A percentile compares a stretch with the other conserved stretches of the same genome.
Evolutionary conservation across 805 yeast species (phyloP).

Genomic region (Sugiyamaella lignohabitans): DNA sequence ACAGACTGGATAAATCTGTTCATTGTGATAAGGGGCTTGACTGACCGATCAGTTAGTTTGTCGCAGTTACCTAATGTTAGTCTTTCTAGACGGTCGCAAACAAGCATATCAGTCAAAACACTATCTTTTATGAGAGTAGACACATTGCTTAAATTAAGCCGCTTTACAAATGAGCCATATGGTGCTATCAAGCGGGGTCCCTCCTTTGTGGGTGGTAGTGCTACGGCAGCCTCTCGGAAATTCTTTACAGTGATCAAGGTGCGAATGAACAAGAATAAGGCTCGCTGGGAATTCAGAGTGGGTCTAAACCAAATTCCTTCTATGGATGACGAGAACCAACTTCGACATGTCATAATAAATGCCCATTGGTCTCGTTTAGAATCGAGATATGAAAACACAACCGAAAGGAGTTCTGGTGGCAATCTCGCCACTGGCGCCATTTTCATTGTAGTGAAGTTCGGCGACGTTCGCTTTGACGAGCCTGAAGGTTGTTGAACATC

Average conservation of each 20-base stretch:
- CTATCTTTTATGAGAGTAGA: slow-evolving; percentile 61
- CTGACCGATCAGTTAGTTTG: slow-evolving; percentile 52
- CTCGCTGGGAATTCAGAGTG: slow-evolving; percentile 45
- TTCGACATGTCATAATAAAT: slow-evolving; percentile 63
- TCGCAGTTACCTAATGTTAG: slow-evolving; percentile 79
- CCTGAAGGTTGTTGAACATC: neutral
- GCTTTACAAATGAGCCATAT: slow-evolving; percentile 50
- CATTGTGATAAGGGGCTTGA: slow-evolving; percentile 52
- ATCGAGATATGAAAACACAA: slow-evolving; percentile 20
- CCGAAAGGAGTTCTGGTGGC: slow-evolving; percentile 41
- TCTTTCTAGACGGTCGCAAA: slow-evolving; percentile 71
- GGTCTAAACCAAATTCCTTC: slow-evolving; percentile 89
- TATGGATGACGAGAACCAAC: slow-evolving; percentile 71
- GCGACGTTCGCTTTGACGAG: neutral
- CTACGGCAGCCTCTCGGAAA: neutral
- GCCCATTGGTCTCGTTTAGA: slow-evolving; percentile 21
- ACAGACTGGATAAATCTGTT: slow-evolving; percentile 75
- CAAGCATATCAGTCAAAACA: slow-evolving; percentile 51
- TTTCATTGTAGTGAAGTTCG: neutral
- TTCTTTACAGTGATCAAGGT: slow-evolving; percentile 41
- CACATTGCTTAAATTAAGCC: slow-evolving; percentile 73
- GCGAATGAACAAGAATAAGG: slow-evolving; percentile 46
- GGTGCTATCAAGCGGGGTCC: slow-evolving; percentile 26
- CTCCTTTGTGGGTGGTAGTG: neutral
- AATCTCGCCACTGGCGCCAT: slow-evolving; percentile 23